phyloP scores from a whole-genome alignment of 768 basidiomycete genomes.

The Macrolepiota fuliginosa region DNA sequence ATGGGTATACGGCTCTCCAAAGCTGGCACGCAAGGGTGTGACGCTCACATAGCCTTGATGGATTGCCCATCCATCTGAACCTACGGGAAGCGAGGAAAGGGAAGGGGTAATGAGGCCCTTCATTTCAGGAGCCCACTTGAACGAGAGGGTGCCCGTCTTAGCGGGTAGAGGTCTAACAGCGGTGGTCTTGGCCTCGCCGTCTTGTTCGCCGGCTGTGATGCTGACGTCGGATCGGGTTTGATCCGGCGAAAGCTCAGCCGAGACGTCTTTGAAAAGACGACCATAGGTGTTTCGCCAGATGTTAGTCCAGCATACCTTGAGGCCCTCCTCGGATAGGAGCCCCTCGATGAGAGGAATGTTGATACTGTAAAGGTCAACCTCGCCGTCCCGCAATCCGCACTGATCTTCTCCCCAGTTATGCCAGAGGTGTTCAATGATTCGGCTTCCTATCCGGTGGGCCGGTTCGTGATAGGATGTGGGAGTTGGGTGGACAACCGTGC shows the following conservation, averaged over 20 bases:
- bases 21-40: conserved; percentile 73
- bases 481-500: conserved; percentile 70
- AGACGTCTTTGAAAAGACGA: conserved; percentile 63
- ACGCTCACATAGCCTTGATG: conserved; percentile 68
- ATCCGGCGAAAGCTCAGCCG: conserved; percentile 18
- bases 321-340: conserved; percentile 54
- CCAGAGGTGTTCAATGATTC: conserved; percentile 77
- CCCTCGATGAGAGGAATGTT: conserved; percentile 83
- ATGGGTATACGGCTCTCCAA: conserved; percentile 55
- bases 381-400: conserved; percentile 51
- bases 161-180: conserved; percentile 13
- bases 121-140: conserved; percentile 75
- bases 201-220: conserved; percentile 44
- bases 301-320: conserved; percentile 75
- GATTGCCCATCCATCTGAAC: conserved; percentile 83
- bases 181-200: conserved; percentile 17
- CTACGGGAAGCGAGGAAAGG: conserved; percentile 58
- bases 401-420: conserved; percentile 79
- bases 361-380: conserved; percentile 81
- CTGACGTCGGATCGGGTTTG: conserved; percentile 22
- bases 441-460: conserved; percentile 66
- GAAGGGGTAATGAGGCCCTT: conserved; percentile 62
- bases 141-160: conserved; percentile 45
- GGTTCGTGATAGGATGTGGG: conserved; percentile 57
- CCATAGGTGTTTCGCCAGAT: conserved; percentile 89